These are phyloP conservation scores for Pseudopithomyces chartarum DNA, from an alignment of 2,329 filamentous ascomycete genomes.

Conservation along the genomic window DNA sequence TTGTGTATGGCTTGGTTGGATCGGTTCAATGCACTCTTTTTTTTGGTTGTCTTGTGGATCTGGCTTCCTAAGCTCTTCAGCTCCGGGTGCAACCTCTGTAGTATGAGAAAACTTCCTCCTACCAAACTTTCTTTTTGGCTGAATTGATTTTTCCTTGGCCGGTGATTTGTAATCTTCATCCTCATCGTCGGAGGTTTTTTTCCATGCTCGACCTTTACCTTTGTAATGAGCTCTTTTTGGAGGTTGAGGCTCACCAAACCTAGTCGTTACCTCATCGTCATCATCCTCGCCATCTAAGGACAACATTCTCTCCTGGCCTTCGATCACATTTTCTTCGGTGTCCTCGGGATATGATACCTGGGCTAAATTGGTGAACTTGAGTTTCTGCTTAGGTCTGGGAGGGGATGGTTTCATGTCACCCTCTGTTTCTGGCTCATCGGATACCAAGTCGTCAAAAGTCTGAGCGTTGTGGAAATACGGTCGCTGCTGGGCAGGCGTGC, in stretches of 20 bases:
- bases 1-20: neutral
- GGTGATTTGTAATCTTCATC: slow-evolving; percentile 31
- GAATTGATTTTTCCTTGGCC: slow-evolving; percentile 1
- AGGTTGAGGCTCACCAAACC: slow-evolving; percentile 1
- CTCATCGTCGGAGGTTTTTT: slow-evolving; percentile 38
- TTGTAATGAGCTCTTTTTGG: slow-evolving; percentile 29
- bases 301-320: neutral
- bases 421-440: slow-evolving; percentile 8
- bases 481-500: slow-evolving; percentile 41
- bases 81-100: neutral
- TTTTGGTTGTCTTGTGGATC: neutral
- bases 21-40: neutral
- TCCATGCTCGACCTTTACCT: slow-evolving; percentile 38
- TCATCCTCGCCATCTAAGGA: slow-evolving; percentile 3
- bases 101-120: slow-evolving; percentile 9
- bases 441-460: slow-evolving; percentile 30
- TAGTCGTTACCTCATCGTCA: slow-evolving; percentile 1
- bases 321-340: slow-evolving; percentile 8
- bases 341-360: slow-evolving; percentile 15
- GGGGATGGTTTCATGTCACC: slow-evolving; percentile 3
- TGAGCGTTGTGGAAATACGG: slow-evolving; percentile 42
- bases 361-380: slow-evolving; percentile 11
- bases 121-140: slow-evolving; percentile 5
- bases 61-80: neutral
- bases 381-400: slow-evolving; percentile 6